phyloP scores from a whole-genome alignment of 768 basidiomycete genomes.

The Trametes maxima region DNA sequence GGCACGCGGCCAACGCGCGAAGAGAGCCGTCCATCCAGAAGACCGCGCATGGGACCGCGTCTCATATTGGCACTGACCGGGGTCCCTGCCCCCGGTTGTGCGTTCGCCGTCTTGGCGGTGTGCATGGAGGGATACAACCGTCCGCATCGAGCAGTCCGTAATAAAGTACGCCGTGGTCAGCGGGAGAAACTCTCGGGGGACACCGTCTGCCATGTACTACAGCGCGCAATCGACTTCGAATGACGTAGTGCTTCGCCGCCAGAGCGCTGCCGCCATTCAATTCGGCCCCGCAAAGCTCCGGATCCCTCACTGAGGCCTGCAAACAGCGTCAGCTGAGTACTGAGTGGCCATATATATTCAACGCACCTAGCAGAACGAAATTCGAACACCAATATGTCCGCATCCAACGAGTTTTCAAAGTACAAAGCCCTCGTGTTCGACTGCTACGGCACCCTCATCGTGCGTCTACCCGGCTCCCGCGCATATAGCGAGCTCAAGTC shows the following conservation, averaged over 20 bases:
- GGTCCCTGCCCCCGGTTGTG: background rate
- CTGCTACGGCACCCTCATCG: slow-evolving; percentile 74
- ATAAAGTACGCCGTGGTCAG: too few species aligned
- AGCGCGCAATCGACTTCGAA: too few species aligned
- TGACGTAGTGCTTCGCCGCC: too few species aligned
- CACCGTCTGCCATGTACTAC: too few species aligned
- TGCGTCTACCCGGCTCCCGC: slow-evolving; percentile 30
- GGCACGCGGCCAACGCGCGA: too few species aligned
- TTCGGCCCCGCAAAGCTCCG: too few species aligned
- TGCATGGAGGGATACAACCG: too few species aligned
- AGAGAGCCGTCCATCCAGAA: background rate
- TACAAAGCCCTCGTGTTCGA: slow-evolving; percentile 66
- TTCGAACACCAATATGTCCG: slow-evolving; percentile 2
- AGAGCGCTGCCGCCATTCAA: too few species aligned
- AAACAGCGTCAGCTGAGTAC: too few species aligned
- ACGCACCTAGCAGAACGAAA: background rate
- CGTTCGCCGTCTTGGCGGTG: background rate
- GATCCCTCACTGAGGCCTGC: too few species aligned
- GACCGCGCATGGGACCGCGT: background rate
- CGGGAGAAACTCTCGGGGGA: too few species aligned
- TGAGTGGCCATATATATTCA: background rate
- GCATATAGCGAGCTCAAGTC: background rate
- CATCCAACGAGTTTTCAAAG: slow-evolving; percentile 23
- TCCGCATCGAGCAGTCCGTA: too few species aligned
- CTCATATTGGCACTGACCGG: slow-evolving; percentile 1